A percentile compares a stretch with the other conserved stretches of the same genome.
Conservation (phyloP, 352 stramenopile species). For the Phytophthora pseudosyringae region DNA sequence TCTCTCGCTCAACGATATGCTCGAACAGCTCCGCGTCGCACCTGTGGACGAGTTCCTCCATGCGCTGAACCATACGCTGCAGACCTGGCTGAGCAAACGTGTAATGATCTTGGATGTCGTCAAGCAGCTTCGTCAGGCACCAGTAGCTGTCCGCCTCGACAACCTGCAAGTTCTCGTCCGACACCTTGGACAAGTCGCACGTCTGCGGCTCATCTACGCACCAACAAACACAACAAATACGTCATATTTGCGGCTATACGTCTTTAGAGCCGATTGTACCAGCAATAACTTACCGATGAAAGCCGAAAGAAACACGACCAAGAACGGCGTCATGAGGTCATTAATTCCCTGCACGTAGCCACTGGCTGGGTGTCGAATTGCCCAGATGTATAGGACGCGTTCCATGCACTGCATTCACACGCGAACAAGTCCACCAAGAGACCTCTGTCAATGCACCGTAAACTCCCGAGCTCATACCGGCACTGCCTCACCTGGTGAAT, state of each 20-base stretch:
- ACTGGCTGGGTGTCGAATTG: conserved; percentile 97
- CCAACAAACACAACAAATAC: conserved; percentile 7
- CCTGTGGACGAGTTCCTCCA: conserved; percentile 97
- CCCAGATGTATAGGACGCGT: conserved; percentile 99
- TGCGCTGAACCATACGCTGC: conserved; percentile 97
- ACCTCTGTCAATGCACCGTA: conserved; percentile 4
- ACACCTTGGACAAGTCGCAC: conserved; percentile 72
- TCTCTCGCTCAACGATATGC: conserved; percentile 94
- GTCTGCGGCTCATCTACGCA: conserved; percentile 72
- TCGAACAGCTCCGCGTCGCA: conserved; percentile 96
- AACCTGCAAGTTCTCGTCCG: conserved; percentile 70
- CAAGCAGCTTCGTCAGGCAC: conserved; percentile 98
- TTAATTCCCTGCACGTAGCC: conserved; percentile 99
- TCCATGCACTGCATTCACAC: conserved; percentile 88
- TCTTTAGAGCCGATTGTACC: too few relatives aligned
- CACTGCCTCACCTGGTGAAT: conserved; percentile 77
- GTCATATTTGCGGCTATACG: background rate
- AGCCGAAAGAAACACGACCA: conserved; percentile 96
- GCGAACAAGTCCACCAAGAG: background rate
- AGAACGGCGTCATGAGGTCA: conserved; percentile 97
- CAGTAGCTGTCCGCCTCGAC: conserved; percentile 99
- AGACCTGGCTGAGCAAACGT: conserved; percentile 98
- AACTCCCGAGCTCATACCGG: background rate
- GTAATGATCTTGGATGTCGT: conserved; percentile 99
- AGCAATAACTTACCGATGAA: conserved; percentile 58